Evolutionary conservation across 805 yeast species (phyloP), one percentile per base, ranked within the genome.

Genomic region (Pichia nakasei): DNA sequence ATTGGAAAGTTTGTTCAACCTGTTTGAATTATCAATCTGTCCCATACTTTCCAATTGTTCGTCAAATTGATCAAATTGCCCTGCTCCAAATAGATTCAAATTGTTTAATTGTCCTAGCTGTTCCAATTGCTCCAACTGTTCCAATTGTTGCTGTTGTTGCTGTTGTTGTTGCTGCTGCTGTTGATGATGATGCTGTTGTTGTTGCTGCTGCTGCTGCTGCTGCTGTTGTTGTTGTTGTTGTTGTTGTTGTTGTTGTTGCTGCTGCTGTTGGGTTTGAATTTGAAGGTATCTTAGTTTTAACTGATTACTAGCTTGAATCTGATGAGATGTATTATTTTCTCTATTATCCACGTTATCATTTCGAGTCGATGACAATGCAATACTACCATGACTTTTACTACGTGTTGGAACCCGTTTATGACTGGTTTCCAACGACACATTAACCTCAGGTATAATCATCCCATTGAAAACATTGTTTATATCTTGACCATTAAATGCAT

Each of bases 101-200:
- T 29, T 34, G 19, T 9, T 22, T 9, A 37, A 13, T 26, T 27
- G 29, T 1, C 22, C 33, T 26, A 37, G 5, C 15, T 24, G 40
- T 26, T 38, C 41, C 26, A 38, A 20, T 19, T 26, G 37, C 11
- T 34, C 38, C 26, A 35, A 19, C 13, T 36, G 35, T 37, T 22
- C 51, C 39, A 32, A 43, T 44, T 43, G 50, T 15, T 20, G 22
- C 26, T 50, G 54, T n/a, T 44, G 49, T 22, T 40, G 49, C 24
- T 37, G 44, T 15, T 41, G 47, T 38, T 40, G 46, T 20, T 26
- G 17, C 29, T 42, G 53, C 15, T 35, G 26, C 2, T 13, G 20
- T 13, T 35, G 37, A 13, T 20, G 13, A 2, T 21, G 37, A 9
- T 20, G 2, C 18, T 35, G 37, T 11, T 24, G 27, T 11, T 24